Evolutionary conservation across 805 yeast genomes (phyloP), one percentile per base, ranked within the genome.

Genomic region (Suhomyces tanzawaensis): DNA sequence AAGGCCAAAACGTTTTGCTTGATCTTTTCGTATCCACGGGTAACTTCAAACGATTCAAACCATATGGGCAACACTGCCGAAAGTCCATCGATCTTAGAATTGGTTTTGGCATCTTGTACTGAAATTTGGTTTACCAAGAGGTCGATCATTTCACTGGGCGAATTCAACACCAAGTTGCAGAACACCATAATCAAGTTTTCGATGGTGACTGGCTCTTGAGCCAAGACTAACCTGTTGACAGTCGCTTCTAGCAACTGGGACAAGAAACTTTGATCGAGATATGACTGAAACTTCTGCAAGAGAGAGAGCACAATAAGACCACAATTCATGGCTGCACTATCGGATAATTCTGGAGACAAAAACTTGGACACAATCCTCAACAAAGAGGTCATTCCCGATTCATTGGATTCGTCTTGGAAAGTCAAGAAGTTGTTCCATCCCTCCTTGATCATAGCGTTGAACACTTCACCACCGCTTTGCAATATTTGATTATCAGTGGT

Each of bases 141-240:
- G 27, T 77, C 69, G 2, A 90, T 62, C 25, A 87, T 80, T 13
- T 80, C 80, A 6, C 58, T 58, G 0, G 93, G 80, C 26, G 89
- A 79, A 2, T 71, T 57, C 26, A 77, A 64, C 3, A 86, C 77
- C 53, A 91, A 67, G 42, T 80, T 76, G 49, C 93, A 85, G 53
- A 89, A 79, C 4, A 93, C 87, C 47, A 80, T 68, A 8, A 87
- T 66, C 46, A 91, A 69, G 51, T 85, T 87, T 47, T 88, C 95
- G 14, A 83, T 75, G 0, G 95, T 81, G 3, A 83, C 66, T 3
- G 86, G 71, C 46, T 83, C 87, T 42, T 77, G 72, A 0, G 95
- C 86, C 1, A 73, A 54, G 0, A 79, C 55, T 9, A 93, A 71
- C 49, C 95, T 74, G 24, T 64, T 60, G 0, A 89, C 81, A 0